Percentiles rank a stretch among this genome's conserved stretches.
These are phyloP conservation scores for Davidsoniella australis DNA, from an alignment of 2,329 filamentous ascomycete genomes.

Conservation along the genomic window DNA sequence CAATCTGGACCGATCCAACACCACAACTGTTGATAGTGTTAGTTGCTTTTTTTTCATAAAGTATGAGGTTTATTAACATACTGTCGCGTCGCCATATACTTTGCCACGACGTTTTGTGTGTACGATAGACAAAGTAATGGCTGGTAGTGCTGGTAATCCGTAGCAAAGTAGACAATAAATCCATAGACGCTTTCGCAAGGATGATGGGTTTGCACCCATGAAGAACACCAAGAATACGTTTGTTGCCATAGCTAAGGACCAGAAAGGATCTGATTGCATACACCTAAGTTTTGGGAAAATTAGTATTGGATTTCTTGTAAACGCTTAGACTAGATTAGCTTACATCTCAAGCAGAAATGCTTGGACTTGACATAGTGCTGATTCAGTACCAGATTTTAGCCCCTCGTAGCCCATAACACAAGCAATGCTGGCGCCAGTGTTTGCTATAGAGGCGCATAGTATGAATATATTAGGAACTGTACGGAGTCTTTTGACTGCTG, in stretches of 20 bases:
- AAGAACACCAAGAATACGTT: conserved; percentile 62
- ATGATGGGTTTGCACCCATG: conserved; percentile 41
- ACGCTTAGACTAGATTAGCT: conserved; percentile 18
- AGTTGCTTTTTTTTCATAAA: not conserved
- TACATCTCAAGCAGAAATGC: conserved; percentile 51
- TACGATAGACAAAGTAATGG: conserved; percentile 47
- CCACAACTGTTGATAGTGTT: conserved; percentile 30
- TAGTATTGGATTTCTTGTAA: not conserved
- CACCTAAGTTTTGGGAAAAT: conserved; percentile 34
- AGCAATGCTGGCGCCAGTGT: conserved; percentile 42
- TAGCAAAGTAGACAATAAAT: conserved; percentile 56
- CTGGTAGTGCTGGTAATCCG: conserved; percentile 50
- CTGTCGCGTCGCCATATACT: conserved; percentile 40
- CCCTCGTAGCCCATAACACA: conserved; percentile 56
- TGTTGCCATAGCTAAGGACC: conserved; percentile 66
- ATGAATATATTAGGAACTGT: conserved; percentile 47
- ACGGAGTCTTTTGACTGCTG: conserved; percentile 31
- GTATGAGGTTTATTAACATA: conserved; percentile 19
- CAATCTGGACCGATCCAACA: conserved; percentile 41
- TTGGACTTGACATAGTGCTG: conserved; percentile 43
- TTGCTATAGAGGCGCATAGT: conserved; percentile 41
- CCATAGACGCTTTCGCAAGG: conserved; percentile 57
- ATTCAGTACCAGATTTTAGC: conserved; percentile 33
- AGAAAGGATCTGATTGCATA: conserved; percentile 60
- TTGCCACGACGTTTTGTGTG: conserved; percentile 21